A percentile compares a stretch with the other conserved stretches of the same genome.
Evolutionary conservation across 441 rosid genomes (phyloP).

Genomic region (Populus hybrid): DNA sequence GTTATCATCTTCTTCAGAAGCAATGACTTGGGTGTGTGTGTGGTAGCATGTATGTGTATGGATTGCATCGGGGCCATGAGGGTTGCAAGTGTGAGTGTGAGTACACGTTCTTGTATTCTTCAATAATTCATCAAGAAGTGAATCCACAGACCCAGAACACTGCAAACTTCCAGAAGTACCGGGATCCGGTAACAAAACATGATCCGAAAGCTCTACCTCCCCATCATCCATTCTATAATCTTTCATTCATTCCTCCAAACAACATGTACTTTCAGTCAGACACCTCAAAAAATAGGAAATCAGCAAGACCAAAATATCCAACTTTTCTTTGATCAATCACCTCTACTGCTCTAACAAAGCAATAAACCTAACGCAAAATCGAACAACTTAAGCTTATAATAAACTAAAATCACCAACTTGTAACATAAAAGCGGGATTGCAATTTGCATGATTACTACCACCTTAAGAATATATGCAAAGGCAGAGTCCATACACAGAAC

Average conservation of each 20-base stretch:
- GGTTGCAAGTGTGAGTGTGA: constrained; percentile 62
- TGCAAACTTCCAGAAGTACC: constrained; percentile 27
- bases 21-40: too few species aligned
- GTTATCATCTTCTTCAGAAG: too few species aligned
- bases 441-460: not conserved
- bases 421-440: constrained; percentile 10
- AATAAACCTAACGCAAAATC: not conserved
- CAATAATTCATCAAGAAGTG: constrained; percentile 34
- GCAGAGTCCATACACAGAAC: constrained; percentile 8
- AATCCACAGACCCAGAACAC: constrained; percentile 29
- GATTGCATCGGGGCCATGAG: constrained; percentile 46
- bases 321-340: constrained; percentile 1
- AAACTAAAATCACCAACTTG: constrained; percentile 3
- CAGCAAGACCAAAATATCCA: constrained; percentile 5
- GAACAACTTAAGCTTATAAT: not conserved
- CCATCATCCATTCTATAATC: constrained; percentile 36
- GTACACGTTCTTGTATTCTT: constrained; percentile 44
- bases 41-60: constrained; percentile 77
- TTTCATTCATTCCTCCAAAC: constrained; percentile 11
- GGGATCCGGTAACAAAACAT: constrained; percentile 15
- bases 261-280: not conserved
- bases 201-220: constrained; percentile 40
- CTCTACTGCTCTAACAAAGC: not conserved
- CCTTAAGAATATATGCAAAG: constrained; percentile 34
- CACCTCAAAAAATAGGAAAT: constrained; percentile 2